These are phyloP conservation scores for Colletotrichum acutatum DNA, from an alignment of 2,329 filamentous ascomycete species.

Conservation along the genomic window DNA sequence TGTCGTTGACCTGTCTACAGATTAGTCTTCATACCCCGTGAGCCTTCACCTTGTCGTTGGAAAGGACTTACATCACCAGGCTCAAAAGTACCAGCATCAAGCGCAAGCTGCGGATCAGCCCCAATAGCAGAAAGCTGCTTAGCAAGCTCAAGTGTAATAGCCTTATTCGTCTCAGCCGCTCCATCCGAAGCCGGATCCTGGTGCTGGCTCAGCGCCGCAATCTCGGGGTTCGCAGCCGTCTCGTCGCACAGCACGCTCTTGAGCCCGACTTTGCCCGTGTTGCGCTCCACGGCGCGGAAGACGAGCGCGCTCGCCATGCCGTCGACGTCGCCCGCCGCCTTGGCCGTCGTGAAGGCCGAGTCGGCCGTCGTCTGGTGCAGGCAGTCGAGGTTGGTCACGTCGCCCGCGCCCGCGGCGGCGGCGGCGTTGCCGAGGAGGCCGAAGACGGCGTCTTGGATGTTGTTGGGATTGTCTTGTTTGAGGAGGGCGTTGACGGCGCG, in stretches of 20 bases:
- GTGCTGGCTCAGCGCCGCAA: slow-evolving; percentile 71
- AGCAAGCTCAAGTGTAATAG: slow-evolving; percentile 68
- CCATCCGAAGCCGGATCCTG: slow-evolving; percentile 73
- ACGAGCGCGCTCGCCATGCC: slow-evolving; percentile 64
- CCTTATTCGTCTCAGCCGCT: slow-evolving; percentile 69
- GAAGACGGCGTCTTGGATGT: slow-evolving; percentile 64
- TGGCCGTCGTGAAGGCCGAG: slow-evolving; percentile 71
- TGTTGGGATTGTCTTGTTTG: slow-evolving; percentile 61
- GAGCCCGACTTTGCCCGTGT: slow-evolving; percentile 67
- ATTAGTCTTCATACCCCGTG: not conserved
- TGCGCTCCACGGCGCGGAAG: slow-evolving; percentile 67
- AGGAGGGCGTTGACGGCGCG: slow-evolving; percentile 55
- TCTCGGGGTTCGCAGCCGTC: slow-evolving; percentile 71
- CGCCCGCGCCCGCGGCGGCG: slow-evolving; percentile 50
- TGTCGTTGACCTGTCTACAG: slow-evolving; percentile 16
- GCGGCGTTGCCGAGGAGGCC: slow-evolving; percentile 54
- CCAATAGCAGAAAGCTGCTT: slow-evolving; percentile 69
- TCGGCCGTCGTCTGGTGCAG: slow-evolving; percentile 69
- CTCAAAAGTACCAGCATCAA: slow-evolving; percentile 71
- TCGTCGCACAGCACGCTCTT: slow-evolving; percentile 68
- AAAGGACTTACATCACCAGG: slow-evolving; percentile 61
- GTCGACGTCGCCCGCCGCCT: slow-evolving; percentile 62
- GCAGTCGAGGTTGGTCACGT: slow-evolving; percentile 60
- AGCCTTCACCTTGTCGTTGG: too few species aligned
- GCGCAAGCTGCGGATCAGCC: slow-evolving; percentile 70